phyloP scores from a whole-genome alignment of 306 rosid genomes.

The apple (Malus domestica) region DNA sequence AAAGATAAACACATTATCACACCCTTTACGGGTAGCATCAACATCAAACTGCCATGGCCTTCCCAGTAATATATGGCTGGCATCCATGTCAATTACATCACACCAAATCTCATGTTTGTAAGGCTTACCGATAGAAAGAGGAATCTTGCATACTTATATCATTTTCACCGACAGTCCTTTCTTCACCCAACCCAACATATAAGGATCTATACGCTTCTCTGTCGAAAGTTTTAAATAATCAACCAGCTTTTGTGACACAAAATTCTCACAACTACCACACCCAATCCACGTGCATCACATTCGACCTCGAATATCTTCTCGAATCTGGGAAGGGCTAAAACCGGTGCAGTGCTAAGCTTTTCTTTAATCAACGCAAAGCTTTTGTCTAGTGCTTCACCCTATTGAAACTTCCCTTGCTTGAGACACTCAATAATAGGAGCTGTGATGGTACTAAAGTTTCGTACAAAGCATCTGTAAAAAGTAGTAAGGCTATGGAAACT shows the following conservation, averaged over 20 bases:
- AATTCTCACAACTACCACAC: not conserved
- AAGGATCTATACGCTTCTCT: not conserved
- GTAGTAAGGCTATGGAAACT: too few species aligned
- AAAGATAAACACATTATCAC: not conserved
- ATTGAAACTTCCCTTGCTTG: not conserved
- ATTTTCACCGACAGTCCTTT: too few species aligned
- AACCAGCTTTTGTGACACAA: not conserved
- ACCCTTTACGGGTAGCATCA: not conserved
- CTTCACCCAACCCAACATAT: not conserved
- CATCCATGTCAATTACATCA: not conserved
- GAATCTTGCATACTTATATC: not conserved
- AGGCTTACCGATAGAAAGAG: not conserved
- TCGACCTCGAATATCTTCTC: not conserved
- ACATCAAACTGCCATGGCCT: not conserved
- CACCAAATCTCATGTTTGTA: not conserved
- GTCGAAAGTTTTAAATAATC: too few species aligned
- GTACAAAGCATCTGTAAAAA: not conserved
- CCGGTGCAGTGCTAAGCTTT: not conserved
- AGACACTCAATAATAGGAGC: not conserved
- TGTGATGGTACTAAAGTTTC: not conserved
- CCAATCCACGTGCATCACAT: not conserved
- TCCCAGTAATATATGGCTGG: not conserved
- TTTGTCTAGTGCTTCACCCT: not conserved
- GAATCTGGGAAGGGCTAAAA: not conserved
- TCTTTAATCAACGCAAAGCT: not conserved